Evolutionary conservation across 148 eudicot species (phyloP).

Genomic region (Camellia japonica): DNA sequence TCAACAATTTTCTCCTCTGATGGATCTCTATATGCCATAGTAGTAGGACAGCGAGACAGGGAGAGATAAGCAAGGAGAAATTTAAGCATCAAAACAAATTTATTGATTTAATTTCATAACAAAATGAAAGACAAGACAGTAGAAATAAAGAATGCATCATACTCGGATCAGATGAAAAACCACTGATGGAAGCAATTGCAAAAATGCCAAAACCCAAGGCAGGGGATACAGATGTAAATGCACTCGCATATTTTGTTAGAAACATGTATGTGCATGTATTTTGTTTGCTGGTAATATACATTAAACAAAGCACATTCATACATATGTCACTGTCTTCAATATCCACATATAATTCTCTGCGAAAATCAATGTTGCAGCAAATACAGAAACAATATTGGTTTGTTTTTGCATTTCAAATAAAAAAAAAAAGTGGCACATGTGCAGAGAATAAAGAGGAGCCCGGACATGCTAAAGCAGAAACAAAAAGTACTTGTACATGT

Average conservation of each 20-base stretch:
- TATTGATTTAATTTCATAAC: neutral
- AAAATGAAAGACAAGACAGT: neutral
- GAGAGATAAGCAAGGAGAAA: constrained; percentile 10
- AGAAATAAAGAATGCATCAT: neutral
- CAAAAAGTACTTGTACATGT: neutral
- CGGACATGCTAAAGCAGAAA: neutral
- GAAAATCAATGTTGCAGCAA: neutral
- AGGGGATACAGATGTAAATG: neutral
- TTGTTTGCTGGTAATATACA: neutral
- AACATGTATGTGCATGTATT: neutral
- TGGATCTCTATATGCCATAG: constrained; percentile 51
- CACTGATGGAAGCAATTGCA: neutral
- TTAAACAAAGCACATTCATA: neutral
- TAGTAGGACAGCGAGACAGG: neutral
- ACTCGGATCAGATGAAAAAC: neutral
- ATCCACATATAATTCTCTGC: neutral
- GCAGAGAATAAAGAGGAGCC: constrained; percentile 1
- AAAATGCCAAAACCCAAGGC: neutral
- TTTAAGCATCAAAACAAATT: neutral
- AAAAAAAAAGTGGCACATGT: neutral
- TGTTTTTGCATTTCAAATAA: neutral
- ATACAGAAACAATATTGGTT: neutral
- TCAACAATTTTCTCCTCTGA: constrained; percentile 72
- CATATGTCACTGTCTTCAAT: neutral
- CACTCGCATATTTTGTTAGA: neutral